Evolutionary conservation across 805 yeast genomes (phyloP).

Genomic region (Lipomyces yamanashiensis): DNA sequence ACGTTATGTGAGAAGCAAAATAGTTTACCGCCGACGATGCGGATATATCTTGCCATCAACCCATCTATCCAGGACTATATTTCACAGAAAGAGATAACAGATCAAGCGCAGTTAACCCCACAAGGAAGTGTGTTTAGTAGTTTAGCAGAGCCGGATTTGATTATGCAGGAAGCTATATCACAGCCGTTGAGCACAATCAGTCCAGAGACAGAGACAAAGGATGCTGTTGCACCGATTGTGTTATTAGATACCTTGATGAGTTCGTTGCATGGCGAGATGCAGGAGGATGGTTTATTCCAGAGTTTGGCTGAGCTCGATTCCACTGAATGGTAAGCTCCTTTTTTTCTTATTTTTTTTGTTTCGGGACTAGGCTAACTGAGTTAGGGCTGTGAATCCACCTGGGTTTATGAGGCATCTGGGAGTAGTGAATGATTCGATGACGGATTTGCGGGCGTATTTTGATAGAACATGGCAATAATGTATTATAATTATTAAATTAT

Average conservation of each 20-base stretch:
- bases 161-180: neutral
- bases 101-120: neutral
- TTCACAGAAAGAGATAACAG: neutral
- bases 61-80: neutral
- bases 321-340: neutral
- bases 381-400: slow-evolving; percentile 1
- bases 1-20: neutral
- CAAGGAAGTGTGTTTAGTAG: neutral
- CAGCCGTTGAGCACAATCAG: neutral
- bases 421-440: neutral
- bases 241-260: neutral
- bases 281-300: neutral
- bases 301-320: neutral
- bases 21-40: neutral
- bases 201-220: neutral
- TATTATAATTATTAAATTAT: too few species aligned
- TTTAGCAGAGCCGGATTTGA: neutral
- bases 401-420: slow-evolving; percentile 1
- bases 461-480: neutral
- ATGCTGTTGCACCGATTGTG: neutral
- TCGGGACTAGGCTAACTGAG: neutral
- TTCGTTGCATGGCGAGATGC: neutral
- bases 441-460: neutral
- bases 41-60: neutral
- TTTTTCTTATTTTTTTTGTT: neutral